These are phyloP conservation scores for Tausonia pullulans DNA, from an alignment of 1,284 basidiomycete genomes.

Conservation along the genomic window DNA sequence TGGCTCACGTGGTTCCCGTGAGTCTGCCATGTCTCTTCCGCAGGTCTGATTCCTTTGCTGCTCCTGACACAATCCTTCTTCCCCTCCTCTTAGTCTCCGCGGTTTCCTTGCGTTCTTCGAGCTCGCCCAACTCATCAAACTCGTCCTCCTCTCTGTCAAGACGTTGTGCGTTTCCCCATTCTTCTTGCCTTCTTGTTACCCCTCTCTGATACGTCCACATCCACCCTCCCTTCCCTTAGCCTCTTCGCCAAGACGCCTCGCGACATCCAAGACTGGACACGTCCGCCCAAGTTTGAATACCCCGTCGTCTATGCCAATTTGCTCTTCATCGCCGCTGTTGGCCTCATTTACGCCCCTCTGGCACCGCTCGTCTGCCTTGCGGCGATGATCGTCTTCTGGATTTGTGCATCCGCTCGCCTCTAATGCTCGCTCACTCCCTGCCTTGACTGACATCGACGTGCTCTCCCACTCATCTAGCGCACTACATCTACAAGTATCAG, in stretches of 20 bases:
- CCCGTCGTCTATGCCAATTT: slow-evolving; percentile 32
- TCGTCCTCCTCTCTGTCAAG: slow-evolving; percentile 74
- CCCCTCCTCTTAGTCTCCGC: slow-evolving; percentile 50
- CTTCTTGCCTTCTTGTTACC: background rate
- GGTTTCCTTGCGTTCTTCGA: slow-evolving; percentile 92
- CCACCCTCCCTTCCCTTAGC: slow-evolving; percentile 31
- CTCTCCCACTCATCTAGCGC: slow-evolving; percentile 34
- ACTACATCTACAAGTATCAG: slow-evolving; percentile 70
- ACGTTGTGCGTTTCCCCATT: slow-evolving; percentile 41
- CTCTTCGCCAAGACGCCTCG: slow-evolving; percentile 91
- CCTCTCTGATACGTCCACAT: background rate
- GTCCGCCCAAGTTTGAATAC: slow-evolving; percentile 83
- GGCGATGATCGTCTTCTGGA: slow-evolving; percentile 66
- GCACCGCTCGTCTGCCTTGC: slow-evolving; percentile 63
- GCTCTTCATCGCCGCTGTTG: slow-evolving; percentile 79
- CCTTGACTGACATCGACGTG: slow-evolving; percentile 30
- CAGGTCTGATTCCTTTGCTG: background rate
- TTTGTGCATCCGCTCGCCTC: slow-evolving; percentile 28
- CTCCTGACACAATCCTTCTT: background rate
- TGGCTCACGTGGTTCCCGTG: slow-evolving; percentile 93
- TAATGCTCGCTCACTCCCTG: background rate
- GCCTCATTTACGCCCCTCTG: slow-evolving; percentile 69
- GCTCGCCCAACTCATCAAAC: slow-evolving; percentile 85
- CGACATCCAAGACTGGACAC: slow-evolving; percentile 91
- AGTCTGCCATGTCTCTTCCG: slow-evolving; percentile 25